These are phyloP conservation scores for Juglanconis sp. DNA, from an alignment of 2,329 filamentous ascomycete genomes.

Conservation along the genomic window DNA sequence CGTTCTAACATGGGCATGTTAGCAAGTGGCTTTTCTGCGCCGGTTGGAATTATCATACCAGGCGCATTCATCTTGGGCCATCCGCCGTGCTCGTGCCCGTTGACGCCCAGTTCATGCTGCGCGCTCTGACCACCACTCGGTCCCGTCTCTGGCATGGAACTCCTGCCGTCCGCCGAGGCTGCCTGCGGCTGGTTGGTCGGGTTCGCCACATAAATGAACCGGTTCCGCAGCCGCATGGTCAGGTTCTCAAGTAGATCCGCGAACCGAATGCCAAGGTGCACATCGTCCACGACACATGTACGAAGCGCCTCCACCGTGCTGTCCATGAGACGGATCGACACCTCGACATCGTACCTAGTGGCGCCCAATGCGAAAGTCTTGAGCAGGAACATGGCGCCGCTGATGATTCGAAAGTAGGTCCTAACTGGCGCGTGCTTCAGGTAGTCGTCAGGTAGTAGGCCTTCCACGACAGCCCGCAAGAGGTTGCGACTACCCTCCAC, in stretches of 20 bases:
- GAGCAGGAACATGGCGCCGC: conserved; percentile 78
- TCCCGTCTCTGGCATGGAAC: conserved; percentile 30
- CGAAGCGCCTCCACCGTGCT: conserved; percentile 70
- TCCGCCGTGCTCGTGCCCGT: conserved; percentile 19
- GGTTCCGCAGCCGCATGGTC: conserved; percentile 68
- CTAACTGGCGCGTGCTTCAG: conserved; percentile 80
- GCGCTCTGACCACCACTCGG: conserved; percentile 18
- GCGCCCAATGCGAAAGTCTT: conserved; percentile 82
- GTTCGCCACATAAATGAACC: conserved; percentile 66
- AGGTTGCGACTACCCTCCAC: conserved; percentile 75
- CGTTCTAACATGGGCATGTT: conserved; percentile 30
- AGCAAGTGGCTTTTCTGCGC: neutral
- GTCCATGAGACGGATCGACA: conserved; percentile 73
- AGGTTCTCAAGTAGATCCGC: conserved; percentile 78
- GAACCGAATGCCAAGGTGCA: conserved; percentile 80
- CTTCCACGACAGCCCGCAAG: conserved; percentile 73
- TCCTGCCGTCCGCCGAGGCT: conserved; percentile 38
- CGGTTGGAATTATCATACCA: neutral
- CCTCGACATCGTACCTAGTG: conserved; percentile 71
- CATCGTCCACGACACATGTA: conserved; percentile 78
- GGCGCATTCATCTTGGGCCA: conserved; percentile 14
- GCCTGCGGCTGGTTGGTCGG: conserved; percentile 30
- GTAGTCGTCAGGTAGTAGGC: conserved; percentile 69
- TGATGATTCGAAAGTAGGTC: conserved; percentile 84
- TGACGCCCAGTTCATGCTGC: conserved; percentile 10